Percentiles rank a stretch among this genome's conserved stretches.
phyloP scores from a whole-genome alignment of 768 basidiomycete species.

The Pleurotus tuber-regium region DNA sequence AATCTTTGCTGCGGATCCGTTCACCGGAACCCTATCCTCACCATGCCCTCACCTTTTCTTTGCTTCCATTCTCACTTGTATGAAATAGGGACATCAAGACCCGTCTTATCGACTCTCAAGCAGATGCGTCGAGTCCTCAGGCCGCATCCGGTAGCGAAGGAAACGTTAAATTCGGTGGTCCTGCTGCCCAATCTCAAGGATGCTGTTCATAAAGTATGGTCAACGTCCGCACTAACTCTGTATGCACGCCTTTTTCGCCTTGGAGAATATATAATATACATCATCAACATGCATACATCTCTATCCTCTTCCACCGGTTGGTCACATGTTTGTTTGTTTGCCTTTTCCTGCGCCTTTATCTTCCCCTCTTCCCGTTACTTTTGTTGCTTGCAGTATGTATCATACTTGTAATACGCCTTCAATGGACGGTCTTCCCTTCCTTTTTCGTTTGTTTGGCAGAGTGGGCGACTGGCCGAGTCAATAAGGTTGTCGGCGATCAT shows the following conservation, averaged over 20 bases:
- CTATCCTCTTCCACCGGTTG: background rate
- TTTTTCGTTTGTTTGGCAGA: background rate
- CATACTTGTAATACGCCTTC: conserved; percentile 9
- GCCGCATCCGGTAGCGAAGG: conserved; percentile 45
- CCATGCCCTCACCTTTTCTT: background rate
- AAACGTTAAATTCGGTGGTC: conserved; percentile 66
- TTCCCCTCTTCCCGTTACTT: background rate
- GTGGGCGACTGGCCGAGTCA: background rate
- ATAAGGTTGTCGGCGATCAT: background rate
- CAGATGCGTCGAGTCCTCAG: conserved; percentile 49
- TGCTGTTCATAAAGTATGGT: conserved; percentile 7
- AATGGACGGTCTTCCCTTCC: too few species aligned
- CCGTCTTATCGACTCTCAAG: conserved; percentile 93
- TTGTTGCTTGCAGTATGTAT: conserved; percentile 9
- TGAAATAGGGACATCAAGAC: conserved; percentile 88
- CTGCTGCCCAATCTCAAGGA: conserved; percentile 35
- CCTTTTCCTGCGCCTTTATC: background rate
- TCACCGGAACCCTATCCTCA: background rate
- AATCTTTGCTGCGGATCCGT: background rate
- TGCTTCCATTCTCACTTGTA: background rate
- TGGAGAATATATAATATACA: conserved; percentile 7
- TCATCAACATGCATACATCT: conserved; percentile 6
- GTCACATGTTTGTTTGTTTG: background rate
- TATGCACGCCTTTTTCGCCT: background rate
- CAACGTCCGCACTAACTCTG: background rate